Base-by-base conservation (phyloP, 2,329 filamentous ascomycete genomes). In the Aureobasidium lini region DNA sequence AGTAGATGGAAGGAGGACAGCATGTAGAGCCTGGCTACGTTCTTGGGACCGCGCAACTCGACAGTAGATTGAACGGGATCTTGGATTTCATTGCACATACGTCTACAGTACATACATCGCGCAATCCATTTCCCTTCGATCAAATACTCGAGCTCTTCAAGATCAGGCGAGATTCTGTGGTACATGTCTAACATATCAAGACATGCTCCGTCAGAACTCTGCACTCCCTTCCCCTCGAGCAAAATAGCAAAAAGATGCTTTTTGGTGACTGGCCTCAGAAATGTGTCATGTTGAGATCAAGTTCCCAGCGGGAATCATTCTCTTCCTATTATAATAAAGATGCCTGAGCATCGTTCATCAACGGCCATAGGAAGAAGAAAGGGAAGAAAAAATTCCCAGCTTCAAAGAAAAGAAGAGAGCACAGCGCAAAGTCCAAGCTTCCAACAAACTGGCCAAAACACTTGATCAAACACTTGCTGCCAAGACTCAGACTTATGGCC, bases 1-100 rank as follows among this genome's bases (percentile, higher is more conserved):
- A 87, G 84, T 68, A 76, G 80, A 64, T 87, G 87, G 78, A 81
- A 86, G 75, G 86, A 87, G 68, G 84, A 86, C 66, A 84, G 79
- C 63, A 85, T 85, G 82, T 85, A 68, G 42, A 8, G 28, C 36
- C n/a, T 32, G 36, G 7, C 8, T 10, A 18, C 8, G 5, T 23
- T n/a, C 37, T n/a, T 5, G 11, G 15, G 39, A 42, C n/a, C 23
- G 23, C 23, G 23, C 23, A 23, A 10, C 13, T 47, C n/a, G 43
- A 47, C 23, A 28, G 2, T 23, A n/a, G 43, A 44, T 36, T 23
- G 23, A 23, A 23, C 23, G 16, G 18, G 4, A 49, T 37, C 10
- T 28, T 37, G 31, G 6, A 36, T 18, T 23, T 23, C 10, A 23
- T 3, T 36, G 47, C 16, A 23, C 28, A 37, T 49, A 49, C 16